Percentiles rank a stretch among this genome's conserved stretches.
Evolutionary conservation across 306 rosid genomes (phyloP).

Genomic region (Geum urbanum): DNA sequence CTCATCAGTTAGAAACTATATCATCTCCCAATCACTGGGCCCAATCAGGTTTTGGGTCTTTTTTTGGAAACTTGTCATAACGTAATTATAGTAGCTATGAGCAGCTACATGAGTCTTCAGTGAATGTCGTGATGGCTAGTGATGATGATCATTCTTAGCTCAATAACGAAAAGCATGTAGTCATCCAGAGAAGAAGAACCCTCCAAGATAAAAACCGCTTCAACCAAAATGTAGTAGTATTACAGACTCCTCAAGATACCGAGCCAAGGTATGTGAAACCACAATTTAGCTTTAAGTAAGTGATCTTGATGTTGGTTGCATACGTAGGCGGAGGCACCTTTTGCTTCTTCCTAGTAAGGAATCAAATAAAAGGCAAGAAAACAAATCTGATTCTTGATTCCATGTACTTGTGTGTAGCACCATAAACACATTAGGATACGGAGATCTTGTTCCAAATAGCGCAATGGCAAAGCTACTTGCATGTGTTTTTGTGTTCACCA

Average conservation of each 20-base stretch:
- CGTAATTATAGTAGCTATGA: background rate
- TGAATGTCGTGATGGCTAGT: conserved; percentile 41
- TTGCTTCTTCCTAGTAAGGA: conserved; percentile 53
- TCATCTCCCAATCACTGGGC: no score
- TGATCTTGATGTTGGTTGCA: conserved; percentile 32
- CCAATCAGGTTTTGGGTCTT: no score
- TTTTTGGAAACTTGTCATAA: no score
- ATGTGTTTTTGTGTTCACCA: conserved; percentile 63
- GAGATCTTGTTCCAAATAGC: conserved; percentile 77
- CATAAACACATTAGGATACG: conserved; percentile 88
- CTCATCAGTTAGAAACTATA: no score
- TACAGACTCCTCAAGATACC: background rate
- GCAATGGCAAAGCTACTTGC: conserved; percentile 63
- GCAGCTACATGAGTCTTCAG: background rate
- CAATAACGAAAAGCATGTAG: conserved; percentile 31
- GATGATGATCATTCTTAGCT: conserved; percentile 32
- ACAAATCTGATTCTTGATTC: conserved; percentile 65
- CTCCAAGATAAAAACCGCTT: conserved; percentile 20
- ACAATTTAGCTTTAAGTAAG: conserved; percentile 42
- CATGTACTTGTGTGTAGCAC: conserved; percentile 77
- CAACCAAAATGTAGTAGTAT: conserved; percentile 24
- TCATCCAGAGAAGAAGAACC: conserved; percentile 43
- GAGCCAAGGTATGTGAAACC: conserved; percentile 19
- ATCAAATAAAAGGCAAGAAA: conserved; percentile 54
- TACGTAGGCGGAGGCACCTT: conserved; percentile 68